phyloP scores from a whole-genome alignment of 208 protist species.

The Porcisia deanei region DNA sequence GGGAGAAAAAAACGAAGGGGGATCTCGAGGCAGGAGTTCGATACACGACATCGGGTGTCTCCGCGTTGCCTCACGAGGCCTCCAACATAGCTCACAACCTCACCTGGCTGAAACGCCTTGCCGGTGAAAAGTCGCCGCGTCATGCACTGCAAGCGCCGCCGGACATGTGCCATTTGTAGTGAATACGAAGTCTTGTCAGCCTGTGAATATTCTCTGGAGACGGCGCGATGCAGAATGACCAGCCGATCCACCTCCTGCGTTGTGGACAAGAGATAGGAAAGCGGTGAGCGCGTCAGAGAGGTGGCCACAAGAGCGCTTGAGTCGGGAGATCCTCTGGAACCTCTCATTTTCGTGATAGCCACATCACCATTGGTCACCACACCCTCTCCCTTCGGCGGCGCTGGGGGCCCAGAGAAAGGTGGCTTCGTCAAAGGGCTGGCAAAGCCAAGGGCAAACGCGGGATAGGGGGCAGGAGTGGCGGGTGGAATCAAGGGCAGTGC shows the following conservation, averaged over 20 bases:
- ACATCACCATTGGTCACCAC: background rate
- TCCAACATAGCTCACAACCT: constrained; percentile 72
- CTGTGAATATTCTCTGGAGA: too few relatives aligned
- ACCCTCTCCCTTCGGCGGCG: background rate
- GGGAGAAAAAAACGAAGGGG: constrained; percentile 72
- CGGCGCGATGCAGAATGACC: constrained; percentile 17
- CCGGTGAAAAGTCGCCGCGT: constrained; percentile 68
- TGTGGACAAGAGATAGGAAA: constrained; percentile 14
- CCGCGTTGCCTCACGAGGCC: constrained; percentile 45
- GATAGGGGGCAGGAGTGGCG: background rate
- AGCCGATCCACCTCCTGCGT: constrained; percentile 39
- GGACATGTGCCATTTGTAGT: constrained; percentile 16
- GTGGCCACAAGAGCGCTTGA: too few relatives aligned
- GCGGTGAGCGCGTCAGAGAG: constrained; percentile 4
- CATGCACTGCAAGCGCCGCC: constrained; percentile 46
- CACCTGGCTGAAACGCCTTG: constrained; percentile 69
- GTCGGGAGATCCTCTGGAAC: too few relatives aligned
- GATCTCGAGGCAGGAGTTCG: constrained; percentile 66
- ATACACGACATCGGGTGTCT: constrained; percentile 53
- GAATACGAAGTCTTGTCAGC: constrained; percentile 3
- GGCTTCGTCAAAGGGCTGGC: background rate
- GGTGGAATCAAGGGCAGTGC: background rate
- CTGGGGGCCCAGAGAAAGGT: background rate
- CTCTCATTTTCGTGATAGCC: too few relatives aligned
- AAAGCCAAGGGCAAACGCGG: background rate